These are phyloP conservation scores for Talaromyces islandicus DNA, from an alignment of 2,329 filamentous ascomycete genomes.

Conservation along the genomic window DNA sequence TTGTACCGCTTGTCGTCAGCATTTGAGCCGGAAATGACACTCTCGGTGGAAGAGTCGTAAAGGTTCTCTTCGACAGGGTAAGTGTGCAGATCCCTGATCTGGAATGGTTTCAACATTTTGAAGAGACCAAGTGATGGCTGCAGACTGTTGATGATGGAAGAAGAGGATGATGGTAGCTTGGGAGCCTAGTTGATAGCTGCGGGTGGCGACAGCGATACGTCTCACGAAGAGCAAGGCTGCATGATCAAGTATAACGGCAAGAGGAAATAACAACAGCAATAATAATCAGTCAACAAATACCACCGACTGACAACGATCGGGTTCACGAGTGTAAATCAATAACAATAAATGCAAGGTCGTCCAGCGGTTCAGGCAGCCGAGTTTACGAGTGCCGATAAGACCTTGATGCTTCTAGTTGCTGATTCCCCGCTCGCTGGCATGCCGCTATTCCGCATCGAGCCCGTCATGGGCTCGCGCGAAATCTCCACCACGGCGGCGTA, in stretches of 20 bases:
- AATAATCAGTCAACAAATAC: neutral
- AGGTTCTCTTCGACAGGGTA: slow-evolving; percentile 14
- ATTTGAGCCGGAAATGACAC: slow-evolving; percentile 1
- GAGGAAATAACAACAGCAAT: neutral
- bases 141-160: neutral
- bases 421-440: neutral
- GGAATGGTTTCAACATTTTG: slow-evolving; percentile 36
- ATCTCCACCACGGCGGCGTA: neutral
- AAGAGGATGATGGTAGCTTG: neutral
- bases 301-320: neutral
- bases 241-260: neutral
- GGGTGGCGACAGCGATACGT: slow-evolving; percentile 8
- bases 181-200: slow-evolving; percentile 4
- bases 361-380: slow-evolving; percentile 6
- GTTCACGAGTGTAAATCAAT: neutral
- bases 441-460: neutral
- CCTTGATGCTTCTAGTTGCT: neutral
- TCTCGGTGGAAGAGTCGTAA: slow-evolving; percentile 12
- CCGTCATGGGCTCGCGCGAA: neutral
- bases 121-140: neutral
- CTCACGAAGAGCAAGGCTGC: neutral
- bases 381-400: slow-evolving; percentile 1
- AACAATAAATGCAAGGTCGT: neutral
- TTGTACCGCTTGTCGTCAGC: slow-evolving; percentile 6
- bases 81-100: slow-evolving; percentile 31